Base-by-base conservation (phyloP, 75 land plant species). In the Pinus taeda region DNA sequence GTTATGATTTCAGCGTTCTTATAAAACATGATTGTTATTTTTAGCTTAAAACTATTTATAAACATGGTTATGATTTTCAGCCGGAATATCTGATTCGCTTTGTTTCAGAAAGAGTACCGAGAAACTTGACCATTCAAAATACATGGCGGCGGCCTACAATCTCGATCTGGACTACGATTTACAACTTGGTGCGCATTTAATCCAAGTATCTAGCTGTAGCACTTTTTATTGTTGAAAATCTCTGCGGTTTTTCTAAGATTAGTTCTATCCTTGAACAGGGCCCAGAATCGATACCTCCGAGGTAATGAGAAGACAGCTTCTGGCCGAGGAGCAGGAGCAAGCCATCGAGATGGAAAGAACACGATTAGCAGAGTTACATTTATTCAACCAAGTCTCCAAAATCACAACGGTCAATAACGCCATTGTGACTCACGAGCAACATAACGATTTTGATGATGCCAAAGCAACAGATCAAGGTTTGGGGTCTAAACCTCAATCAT, bases 61-160 rank as follows among this genome's bases (percentile, higher is more conserved):
- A 69, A 21, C 13, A 37, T 3, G 11, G 71, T 11, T 33, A 45
- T 69, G 71, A 45, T 20, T 20, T 69, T 36, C 20, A 18, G 37
- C 53, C 36, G 4, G 1, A 2, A 69, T 67, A 39, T 15, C 21
- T 39, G 5, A 39, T 2, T 37, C 3, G 57, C 13, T 45, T 78
- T 24, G 15, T 42, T 18, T 45, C 55, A 70, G 57, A 33, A 78
- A 53, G 36, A 39, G 36, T 42, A 7, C 55, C 14, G 72, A 69
- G 72, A 55, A 33, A 75, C 75, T 39, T 24, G 53, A 37, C 6
- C 67, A 36, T 33, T 15, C 42, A 57, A 55, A 56, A 33, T 53
- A 33, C 30, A 76, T 76, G 80, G 11, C 67, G 6, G 58, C 36
- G 17, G 62, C 62, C 75, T 74, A 26, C 37, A 26, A 37, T 78